A percentile compares a stretch with the other conserved stretches of the same genome.
phyloP scores from a whole-genome alignment of 2,329 filamentous ascomycete genomes.

The Macrophomina phaseolina region DNA sequence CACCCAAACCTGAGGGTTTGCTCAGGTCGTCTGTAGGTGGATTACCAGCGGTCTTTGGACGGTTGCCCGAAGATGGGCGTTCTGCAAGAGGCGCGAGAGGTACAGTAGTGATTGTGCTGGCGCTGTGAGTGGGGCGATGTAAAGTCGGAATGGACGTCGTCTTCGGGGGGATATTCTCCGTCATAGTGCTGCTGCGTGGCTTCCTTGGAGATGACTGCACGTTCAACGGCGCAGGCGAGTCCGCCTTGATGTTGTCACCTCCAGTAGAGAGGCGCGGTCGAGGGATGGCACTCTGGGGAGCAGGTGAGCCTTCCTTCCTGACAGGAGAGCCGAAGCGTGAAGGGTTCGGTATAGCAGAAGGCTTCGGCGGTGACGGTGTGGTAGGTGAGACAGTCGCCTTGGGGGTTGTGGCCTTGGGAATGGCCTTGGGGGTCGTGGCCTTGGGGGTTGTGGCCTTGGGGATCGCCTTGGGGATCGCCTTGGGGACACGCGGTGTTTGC shows the following conservation, averaged over 20 bases:
- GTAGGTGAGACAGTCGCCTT: conserved; percentile 33
- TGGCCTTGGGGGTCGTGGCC: conserved; percentile 9
- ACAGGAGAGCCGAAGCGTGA: conserved; percentile 51
- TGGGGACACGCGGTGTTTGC: conserved; percentile 42
- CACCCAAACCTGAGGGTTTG: conserved; percentile 32
- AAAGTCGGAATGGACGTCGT: conserved; percentile 14
- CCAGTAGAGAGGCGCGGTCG: conserved; percentile 2
- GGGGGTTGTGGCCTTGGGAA: conserved; percentile 18
- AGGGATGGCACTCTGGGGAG: conserved; percentile 19
- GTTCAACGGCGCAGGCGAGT: conserved; percentile 4
- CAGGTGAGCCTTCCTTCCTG: conserved; percentile 52
- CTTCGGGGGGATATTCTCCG: conserved; percentile 19
- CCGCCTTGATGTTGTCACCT: neutral
- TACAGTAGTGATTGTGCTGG: conserved; percentile 13
- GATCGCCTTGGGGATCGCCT: conserved; percentile 1
- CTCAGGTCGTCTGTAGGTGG: conserved; percentile 17
- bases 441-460: conserved; percentile 22
- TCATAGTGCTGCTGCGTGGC: conserved; percentile 19
- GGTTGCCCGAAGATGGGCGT: conserved; percentile 21
- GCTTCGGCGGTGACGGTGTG: conserved; percentile 45
- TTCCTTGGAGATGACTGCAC: conserved; percentile 2
- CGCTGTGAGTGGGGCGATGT: conserved; percentile 12
- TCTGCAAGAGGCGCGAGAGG: conserved; percentile 18
- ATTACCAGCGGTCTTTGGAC: conserved; percentile 49
- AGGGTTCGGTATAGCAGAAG: conserved; percentile 46